Base-by-base conservation (phyloP, 2,329 filamentous ascomycete species). In the Aspergillus aculeatinus region DNA sequence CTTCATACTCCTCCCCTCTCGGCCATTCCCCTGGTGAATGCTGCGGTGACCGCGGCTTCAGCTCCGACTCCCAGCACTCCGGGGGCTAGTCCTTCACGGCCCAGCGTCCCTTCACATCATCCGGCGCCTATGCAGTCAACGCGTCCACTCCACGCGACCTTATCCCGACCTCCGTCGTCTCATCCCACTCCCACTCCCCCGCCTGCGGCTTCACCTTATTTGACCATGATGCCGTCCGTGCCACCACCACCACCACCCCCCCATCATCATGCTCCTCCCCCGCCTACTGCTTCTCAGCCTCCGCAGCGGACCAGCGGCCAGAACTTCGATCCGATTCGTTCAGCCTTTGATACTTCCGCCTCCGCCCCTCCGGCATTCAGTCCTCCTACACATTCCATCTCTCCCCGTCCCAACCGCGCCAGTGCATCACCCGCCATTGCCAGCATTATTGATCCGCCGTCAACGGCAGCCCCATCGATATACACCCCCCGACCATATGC, bases 351-450 rank as follows among this genome's bases (percentile, higher is more conserved):
- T 67, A 69, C 77, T 55, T 65, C 74, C 63, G 67, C 76, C 48
- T 69, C 73, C 70, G 61, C 76, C 55, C 66, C 73, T 65, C 67
- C 77, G 12, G 42, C 55, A 35, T 80, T 79, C 64, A 81, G 72
- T 63, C 79, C 77, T 27, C 74, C 81, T 21, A 72, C 78, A n/a
- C 77, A 79, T 58, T 77, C 77, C n/a, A 78, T 80, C 7, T 81
- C 79, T 14, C 74, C 72, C 77, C 84, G 75, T 71, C 81, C 64
- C 67, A 70, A 21, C 75, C 86, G 89, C 57, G 89, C 91, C n/a
- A 94, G 90, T 72, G 90, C 90, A 44, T 97, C 94, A 4, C 93
- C 94, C 1, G 94, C 94, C 2, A 96, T 97, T 67, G 89, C 92
- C 5, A 96, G 91, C 76, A 83, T 97, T 59, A 91, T 97, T 54